Percentiles rank a stretch among this genome's conserved stretches.
phyloP scores from a whole-genome alignment of 2,329 filamentous ascomycete species.

The Arthrobotrys conoides region DNA sequence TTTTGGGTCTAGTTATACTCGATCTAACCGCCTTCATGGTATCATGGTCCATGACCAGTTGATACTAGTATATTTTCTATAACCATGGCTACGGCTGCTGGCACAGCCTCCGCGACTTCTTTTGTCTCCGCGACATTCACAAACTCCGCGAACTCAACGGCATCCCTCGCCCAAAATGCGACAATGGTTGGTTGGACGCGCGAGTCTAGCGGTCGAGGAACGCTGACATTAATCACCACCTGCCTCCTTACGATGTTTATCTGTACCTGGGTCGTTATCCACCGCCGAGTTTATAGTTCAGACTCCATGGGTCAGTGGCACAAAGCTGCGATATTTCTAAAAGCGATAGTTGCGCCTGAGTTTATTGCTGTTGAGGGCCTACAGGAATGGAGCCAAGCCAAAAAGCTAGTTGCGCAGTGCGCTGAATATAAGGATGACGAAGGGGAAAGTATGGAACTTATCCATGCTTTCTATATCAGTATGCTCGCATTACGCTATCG shows the following conservation, averaged over 20 bases:
- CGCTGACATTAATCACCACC: constrained; percentile 65
- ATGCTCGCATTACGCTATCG: constrained; percentile 66
- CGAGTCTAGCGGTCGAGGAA: constrained; percentile 65
- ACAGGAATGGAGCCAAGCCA: constrained; percentile 66
- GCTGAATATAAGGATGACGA: constrained; percentile 62
- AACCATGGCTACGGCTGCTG: constrained; percentile 19
- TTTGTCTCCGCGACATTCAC: neutral
- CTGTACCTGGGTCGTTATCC: constrained; percentile 66
- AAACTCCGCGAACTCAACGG: neutral
- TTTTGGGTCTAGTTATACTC: neutral
- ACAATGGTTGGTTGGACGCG: constrained; percentile 65
- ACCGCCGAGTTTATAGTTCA: constrained; percentile 65
- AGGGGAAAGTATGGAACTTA: constrained; percentile 61
- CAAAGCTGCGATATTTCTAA: constrained; percentile 65
- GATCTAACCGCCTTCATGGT: constrained; percentile 16
- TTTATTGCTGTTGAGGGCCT: constrained; percentile 66
- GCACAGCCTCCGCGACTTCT: constrained; percentile 33
- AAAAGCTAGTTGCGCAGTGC: constrained; percentile 64
- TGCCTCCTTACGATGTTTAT: constrained; percentile 66
- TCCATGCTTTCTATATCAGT: constrained; percentile 66
- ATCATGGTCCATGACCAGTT: neutral
- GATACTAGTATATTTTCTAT: neutral
- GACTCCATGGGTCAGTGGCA: constrained; percentile 58
- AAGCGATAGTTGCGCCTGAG: constrained; percentile 66
- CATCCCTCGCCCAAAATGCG: constrained; percentile 19